Evolutionary conservation across 2,329 filamentous ascomycete species (phyloP), one percentile per base, ranked within the genome.

Genomic region (Colletotrichum aenigma): DNA sequence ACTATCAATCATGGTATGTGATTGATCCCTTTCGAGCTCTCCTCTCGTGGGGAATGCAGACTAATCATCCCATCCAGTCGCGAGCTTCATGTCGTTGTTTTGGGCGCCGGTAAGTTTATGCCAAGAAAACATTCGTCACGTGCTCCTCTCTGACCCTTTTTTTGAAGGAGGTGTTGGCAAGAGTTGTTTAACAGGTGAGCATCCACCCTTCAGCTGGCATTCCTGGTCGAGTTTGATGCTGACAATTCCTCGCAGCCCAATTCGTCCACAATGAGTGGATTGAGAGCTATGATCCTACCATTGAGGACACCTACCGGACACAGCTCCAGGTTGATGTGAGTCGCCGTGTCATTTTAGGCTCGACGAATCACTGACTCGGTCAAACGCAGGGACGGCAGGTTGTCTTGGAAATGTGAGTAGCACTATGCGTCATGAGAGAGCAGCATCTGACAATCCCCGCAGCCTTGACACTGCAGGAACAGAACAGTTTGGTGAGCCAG

Each of bases 241-340:
- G 38, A 76, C 60, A 24, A 38, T 28, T 6, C 6, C n/a, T 26
- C 81, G 18, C 81, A 95, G 95, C 96, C 81, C 95, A 98, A 89
- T 98, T 97, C 81, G 95, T 98, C 68, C 95, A 97, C 85, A 96
- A 97, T 86, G 94, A 97, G 80, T 97, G 95, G 94, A 96, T 98
- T 83, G 95, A 98, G 85, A 94, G 92, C 84, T 95, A 95, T 85
- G 93, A 95, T 83, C 93, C 93, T 18, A 95, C 93, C 21, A 95
- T 95, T 79, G 93, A 95, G 82, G 93, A 95, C 84, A 94, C 93
- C 34, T 95, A 95, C 82, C 90, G 93, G 77, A 94, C 93, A 77
- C 93, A 94, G 79, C 88, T 94, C 60, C 89, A 96, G 80, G 94
- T 98, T 77, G 95, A 98, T 89, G 95, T 97, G 87, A 89, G 94